Conservation (phyloP, 139 green algal species). For the Marvania coccoides region DNA sequence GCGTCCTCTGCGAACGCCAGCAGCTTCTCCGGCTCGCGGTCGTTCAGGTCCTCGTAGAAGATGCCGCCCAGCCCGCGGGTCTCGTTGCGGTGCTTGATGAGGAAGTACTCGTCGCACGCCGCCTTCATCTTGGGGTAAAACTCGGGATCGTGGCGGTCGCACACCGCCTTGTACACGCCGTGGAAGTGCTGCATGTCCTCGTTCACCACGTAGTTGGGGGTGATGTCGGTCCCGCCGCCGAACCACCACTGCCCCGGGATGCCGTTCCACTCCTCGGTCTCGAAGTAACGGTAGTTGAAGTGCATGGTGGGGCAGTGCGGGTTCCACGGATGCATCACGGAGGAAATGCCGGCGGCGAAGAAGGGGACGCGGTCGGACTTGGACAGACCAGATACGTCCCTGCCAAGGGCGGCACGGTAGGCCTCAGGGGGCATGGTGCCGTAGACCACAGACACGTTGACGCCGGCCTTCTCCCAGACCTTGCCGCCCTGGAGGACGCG, state of each 20-base stretch:
- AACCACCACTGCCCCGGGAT: slow-evolving; percentile 97
- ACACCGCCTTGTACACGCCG: slow-evolving; percentile 84
- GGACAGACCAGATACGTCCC: slow-evolving; percentile 12
- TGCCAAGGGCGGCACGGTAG: slow-evolving; percentile 83
- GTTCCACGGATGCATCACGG: slow-evolving; percentile 97
- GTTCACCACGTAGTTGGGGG: slow-evolving; percentile 82
- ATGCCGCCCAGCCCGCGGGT: slow-evolving; percentile 90
- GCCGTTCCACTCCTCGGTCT: slow-evolving; percentile 93
- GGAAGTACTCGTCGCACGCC: slow-evolving; percentile 97
- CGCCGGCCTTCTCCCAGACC: slow-evolving; percentile 87
- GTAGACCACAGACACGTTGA: slow-evolving; percentile 80
- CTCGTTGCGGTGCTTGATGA: slow-evolving; percentile 88
- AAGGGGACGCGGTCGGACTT: slow-evolving; percentile 82
- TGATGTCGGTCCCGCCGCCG: slow-evolving; percentile 98
- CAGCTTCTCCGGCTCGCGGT: slow-evolving; percentile 63
- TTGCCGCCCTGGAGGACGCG: slow-evolving; percentile 77
- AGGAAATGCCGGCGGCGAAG: slow-evolving; percentile 95
- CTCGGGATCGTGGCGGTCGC: slow-evolving; percentile 87
- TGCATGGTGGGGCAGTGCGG: slow-evolving; percentile 96
- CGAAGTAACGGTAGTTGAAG: slow-evolving; percentile 99
- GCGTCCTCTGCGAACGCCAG: slow-evolving; percentile 76
- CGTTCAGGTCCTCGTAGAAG: slow-evolving; percentile 98
- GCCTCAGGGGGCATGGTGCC: slow-evolving; percentile 94
- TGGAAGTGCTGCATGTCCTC: slow-evolving; percentile 99
- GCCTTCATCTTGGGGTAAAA: slow-evolving; percentile 93